Conservation (phyloP, 1,284 basidiomycete species). For the Leccinum glutinopallens region DNA sequence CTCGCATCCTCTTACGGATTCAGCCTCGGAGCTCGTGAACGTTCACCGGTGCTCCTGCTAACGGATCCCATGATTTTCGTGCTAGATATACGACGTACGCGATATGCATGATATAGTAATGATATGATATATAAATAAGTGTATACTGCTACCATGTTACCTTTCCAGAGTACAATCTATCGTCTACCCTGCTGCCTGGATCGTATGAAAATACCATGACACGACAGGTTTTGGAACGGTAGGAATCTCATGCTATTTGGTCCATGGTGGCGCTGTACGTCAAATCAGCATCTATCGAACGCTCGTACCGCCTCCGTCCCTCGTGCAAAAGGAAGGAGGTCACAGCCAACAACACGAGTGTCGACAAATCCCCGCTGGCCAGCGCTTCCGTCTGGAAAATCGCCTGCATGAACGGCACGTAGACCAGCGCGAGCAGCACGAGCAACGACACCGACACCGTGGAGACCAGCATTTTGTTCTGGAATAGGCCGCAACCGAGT, state of each 20-base stretch:
- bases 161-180: constrained; percentile 13
- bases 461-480: constrained; percentile 88
- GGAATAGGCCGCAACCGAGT: constrained; percentile 73
- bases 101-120: constrained; percentile 13
- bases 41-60: background rate
- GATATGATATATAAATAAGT: constrained; percentile 15
- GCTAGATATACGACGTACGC: constrained; percentile 1
- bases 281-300: constrained; percentile 44
- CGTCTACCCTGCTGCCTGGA: background rate
- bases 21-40: background rate
- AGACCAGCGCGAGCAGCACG: constrained; percentile 85
- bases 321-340: constrained; percentile 81
- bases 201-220: background rate
- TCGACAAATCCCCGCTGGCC: constrained; percentile 64
- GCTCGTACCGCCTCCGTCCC: constrained; percentile 77
- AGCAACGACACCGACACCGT: constrained; percentile 86
- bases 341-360: constrained; percentile 72
- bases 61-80: background rate
- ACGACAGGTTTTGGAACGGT: background rate
- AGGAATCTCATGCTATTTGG: constrained; percentile 43
- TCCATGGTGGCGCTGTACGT: constrained; percentile 41
- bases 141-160: constrained; percentile 7
- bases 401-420: constrained; percentile 87
- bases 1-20: constrained; percentile 17
- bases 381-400: constrained; percentile 94